Base-by-base conservation (phyloP, 768 basidiomycete species). In the Pholiota microspora region DNA sequence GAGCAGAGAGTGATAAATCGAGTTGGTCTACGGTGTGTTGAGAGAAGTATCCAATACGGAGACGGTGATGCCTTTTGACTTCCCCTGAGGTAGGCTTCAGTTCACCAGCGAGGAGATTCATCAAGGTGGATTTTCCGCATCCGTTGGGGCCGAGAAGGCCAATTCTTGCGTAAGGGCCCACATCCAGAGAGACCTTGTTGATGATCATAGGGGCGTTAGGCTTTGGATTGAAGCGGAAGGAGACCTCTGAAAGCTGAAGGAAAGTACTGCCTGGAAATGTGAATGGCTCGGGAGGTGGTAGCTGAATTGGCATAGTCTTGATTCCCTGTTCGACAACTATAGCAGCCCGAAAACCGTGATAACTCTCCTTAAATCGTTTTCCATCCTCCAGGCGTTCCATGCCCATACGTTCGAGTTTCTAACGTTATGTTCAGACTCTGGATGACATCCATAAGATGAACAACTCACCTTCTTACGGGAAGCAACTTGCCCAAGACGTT, bases 11-110 rank as follows among this genome's bases (percentile, higher is more conserved):
- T 0, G 53, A 49, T 0, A 67, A 62, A 8, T 77, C 69, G 3
- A 85, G 71, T 35, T 75, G 72, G 58, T 86, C 84, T 12, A 87
- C 83, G 0, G 77, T 75, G 62, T 85, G 81, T 60, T 88, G 85
- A 0, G 77, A 77, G 61, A 82, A 88, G 67, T 83, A 84, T 1
- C 81, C 83, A 32, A 87, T 78, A 16, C 72, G 73, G 27, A 80
- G 70, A 4, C 74, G 69, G 4, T 84, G 77, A 65, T 87, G 86
- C 27, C 73, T 73, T 27, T 69, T 72, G 8, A 85, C 74, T 25
- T 66, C 76, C 7, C 86, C 86, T 3, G 61, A 63, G 6, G 68
- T 71, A 0, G 82, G 78, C 23, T 66, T 62, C 18, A 81, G 65
- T 25, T 61, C 68, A 56, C 74, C 75, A 13, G 75, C 70, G 35